These are phyloP conservation scores for Suillus subluteus DNA, from an alignment of 768 basidiomycete genomes.

Conservation along the genomic window DNA sequence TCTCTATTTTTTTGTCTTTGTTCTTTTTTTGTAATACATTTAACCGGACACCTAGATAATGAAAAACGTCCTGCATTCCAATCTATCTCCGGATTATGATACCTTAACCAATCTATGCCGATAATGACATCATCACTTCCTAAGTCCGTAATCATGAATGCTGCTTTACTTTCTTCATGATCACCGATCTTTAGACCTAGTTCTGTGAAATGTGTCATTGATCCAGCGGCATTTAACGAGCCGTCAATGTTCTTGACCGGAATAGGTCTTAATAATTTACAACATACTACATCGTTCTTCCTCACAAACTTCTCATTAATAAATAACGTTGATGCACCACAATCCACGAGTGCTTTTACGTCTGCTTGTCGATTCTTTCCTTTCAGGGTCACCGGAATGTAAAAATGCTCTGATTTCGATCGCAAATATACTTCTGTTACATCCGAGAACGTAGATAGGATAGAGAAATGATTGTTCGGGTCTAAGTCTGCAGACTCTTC, in stretches of 20 bases:
- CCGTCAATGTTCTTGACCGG: not conserved
- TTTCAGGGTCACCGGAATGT: not conserved
- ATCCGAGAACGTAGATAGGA: too few species aligned
- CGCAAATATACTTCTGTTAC: too few species aligned
- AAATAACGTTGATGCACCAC: not conserved
- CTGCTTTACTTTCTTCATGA: not conserved
- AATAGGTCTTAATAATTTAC: not conserved
- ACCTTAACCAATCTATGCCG: not conserved
- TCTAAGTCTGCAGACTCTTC: too few species aligned
- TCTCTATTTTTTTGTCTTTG: too few species aligned
- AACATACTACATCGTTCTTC: fast-evolving
- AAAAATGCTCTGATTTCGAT: not conserved
- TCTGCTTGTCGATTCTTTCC: not conserved
- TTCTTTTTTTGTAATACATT: too few species aligned
- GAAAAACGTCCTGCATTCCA: too few species aligned
- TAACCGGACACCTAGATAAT: too few species aligned
- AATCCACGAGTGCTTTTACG: not conserved
- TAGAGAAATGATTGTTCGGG: too few species aligned
- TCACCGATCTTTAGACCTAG: not conserved
- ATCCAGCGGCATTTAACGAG: not conserved
- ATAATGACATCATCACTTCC: not conserved
- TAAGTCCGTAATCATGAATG: not conserved
- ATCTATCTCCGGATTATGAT: not conserved
- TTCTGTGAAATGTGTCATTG: not conserved
- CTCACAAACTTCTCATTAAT: not conserved